Base-by-base conservation (phyloP, 2,329 filamentous ascomycete species). In the Paracorniculantispora psalliotae region DNA sequence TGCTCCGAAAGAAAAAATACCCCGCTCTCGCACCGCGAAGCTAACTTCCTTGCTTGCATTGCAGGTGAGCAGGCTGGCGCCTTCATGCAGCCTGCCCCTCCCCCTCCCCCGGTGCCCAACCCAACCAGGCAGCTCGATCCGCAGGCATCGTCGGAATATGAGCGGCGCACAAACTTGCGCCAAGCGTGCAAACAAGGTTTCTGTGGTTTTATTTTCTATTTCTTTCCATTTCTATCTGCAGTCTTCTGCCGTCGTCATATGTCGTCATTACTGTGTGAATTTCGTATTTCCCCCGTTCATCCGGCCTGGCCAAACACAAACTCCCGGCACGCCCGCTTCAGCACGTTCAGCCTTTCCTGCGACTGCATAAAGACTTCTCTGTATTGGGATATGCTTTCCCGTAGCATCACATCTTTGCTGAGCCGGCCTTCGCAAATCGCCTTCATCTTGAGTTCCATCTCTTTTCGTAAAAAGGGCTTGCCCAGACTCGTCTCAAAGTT, bases 391-490 rank as follows among this genome's bases (percentile, higher is more conserved):
- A 99, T 78, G 70, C 89, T 96, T 72, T 96, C 88, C 57, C 86
- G 81, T 44, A 99, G 82, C 49, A 99, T 90, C 21, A 84, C 82
- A 57, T 83, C 81, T 67, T 85, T 88, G 35, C 87, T 90, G 63
- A 86, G 89, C 54, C 84, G 86, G 26, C 94, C 94, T 61, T 93
- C 92, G 74, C 94, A 97, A 59, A 99, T 97, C 60, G 90, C 91
- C 71, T 92, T 94, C 93, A 99, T 97, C 71, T 92, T 91, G 62
- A 91, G 77, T 74, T 99, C 94, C 91, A 97, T 97, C 79, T 99
- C 92, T 74, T 97, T 97, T 59, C 94, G 87, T 61, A 99, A 78
- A 70, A 97, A 97, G 0, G 94, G 94, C 73, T 97, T 97, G 71
- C 92, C 91, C 53, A 99, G 82, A 68, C 92, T 97, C 46, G 89